Base-by-base conservation (phyloP, 495 filamentous ascomycete genomes). In the Aspergillus avenaceus region DNA sequence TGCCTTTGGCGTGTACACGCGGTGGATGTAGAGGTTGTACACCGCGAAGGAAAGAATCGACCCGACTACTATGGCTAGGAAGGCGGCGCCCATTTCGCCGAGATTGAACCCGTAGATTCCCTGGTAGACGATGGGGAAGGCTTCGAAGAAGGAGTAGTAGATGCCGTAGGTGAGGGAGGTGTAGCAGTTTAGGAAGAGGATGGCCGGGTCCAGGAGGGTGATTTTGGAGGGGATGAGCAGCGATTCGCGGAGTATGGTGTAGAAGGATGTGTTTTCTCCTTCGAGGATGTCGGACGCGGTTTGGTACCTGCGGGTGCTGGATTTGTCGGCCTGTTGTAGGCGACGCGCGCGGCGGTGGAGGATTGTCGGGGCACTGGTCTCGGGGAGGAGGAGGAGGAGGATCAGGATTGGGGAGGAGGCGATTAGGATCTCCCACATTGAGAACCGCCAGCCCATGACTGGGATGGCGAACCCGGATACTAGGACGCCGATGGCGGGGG, bases 111-210 rank as follows among this genome's bases (percentile, higher is more conserved):
- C 61, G 68, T 87, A 87, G 50, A 77, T 70, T 47, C 69, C 74
- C 1, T 75, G 73, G 68, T 85, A 88, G 43, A 88, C 83, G n/a
- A 88, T 66, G 3, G 84, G 84, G 71, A 88, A 87, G 53, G 79
- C 82, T 60, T 87, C 84, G 72, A 87, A 87, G 75, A 85, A 86
- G 54, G 71, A 76, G 64, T 86, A 86, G 66, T 80, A 85, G 64
- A 86, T 86, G 24, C 75, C 81, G 65, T 86, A 85, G 50, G 80
- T 76, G 45, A 87, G 71, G 14, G 78, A 75, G 1, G 78, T 82
- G 65, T 86, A 87, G 41, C 78, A 45, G 53, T 82, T 77, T 0
- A 80, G 74, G 70, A 86, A 87, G 7, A 78, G 67, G 14, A 87
- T 77, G 41, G 78, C 75, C 0, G 82, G 80, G 49, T 87, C 82